phyloP scores from a whole-genome alignment of 2,329 filamentous ascomycete genomes.

The Calonectria leucothoes region DNA sequence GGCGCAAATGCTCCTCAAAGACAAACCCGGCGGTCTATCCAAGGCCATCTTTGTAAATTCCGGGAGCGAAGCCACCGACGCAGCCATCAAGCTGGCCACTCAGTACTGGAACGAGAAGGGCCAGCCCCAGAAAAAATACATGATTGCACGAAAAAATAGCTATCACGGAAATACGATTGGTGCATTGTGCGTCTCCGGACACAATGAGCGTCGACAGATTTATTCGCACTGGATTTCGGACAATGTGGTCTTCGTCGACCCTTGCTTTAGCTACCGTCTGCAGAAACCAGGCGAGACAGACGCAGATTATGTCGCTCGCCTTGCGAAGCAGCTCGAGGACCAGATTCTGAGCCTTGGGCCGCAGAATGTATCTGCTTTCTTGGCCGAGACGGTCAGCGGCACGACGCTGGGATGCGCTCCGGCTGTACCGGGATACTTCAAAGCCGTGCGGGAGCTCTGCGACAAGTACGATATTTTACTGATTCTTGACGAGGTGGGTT shows the following conservation, averaged over 20 bases:
- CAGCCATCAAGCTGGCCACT: constrained; percentile 59
- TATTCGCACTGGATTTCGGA: constrained; percentile 26
- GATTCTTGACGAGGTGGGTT: constrained; percentile 65
- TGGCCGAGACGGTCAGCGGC: constrained; percentile 26
- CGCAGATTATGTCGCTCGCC: background rate
- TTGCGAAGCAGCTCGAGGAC: constrained; percentile 19
- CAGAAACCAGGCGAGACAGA: background rate
- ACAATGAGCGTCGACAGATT: constrained; percentile 23
- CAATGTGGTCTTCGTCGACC: constrained; percentile 20
- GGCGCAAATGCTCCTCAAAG: constrained; percentile 40
- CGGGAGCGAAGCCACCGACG: constrained; percentile 55
- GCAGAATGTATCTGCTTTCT: constrained; percentile 21
- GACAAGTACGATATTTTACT: constrained; percentile 77
- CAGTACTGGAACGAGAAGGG: constrained; percentile 59
- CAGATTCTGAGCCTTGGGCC: constrained; percentile 20
- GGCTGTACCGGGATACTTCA: constrained; percentile 74
- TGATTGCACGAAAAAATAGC: constrained; percentile 57
- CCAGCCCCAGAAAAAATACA: constrained; percentile 50
- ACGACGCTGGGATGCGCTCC: constrained; percentile 71
- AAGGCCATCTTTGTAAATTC: constrained; percentile 41
- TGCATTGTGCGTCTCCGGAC: constrained; percentile 52
- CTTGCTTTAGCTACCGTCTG: constrained; percentile 14
- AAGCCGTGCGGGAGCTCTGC: constrained; percentile 75
- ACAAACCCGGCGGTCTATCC: constrained; percentile 33
- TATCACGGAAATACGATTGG: constrained; percentile 65